Evolutionary conservation across 2,329 filamentous ascomycete genomes (phyloP), one percentile per base, ranked within the genome.

Genomic region (Fusarium haematococcum): DNA sequence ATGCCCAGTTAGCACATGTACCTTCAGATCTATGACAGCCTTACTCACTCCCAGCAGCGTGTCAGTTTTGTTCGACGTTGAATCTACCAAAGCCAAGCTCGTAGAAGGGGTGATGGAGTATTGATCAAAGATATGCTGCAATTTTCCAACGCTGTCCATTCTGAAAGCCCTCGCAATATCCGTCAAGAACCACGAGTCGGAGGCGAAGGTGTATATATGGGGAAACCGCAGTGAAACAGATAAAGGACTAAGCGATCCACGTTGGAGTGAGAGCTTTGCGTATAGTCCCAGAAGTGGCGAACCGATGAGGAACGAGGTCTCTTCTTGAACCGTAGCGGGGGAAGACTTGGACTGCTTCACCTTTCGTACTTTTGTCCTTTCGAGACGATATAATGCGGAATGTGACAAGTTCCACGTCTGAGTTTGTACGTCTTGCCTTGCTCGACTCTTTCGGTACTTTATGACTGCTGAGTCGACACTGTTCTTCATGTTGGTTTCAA

Each of bases 271-370:
- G 6, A 65, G 52, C 13, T 60, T 52, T 23, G 41, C 39, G 14
- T 65, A 60, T n/a, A 65, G 11, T 8, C 39, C 54, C 2, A 48
- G 52, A 27, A 65, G 54, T 13, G 52, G 37, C 9, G 63, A 65
- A 4, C 63, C 63, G 27, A 65, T 30, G n/a, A 65, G 52, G 18
- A 65, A 50, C 3, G 63, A 60, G n/a, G 52, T 37, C 9, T 65
- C 63, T 23, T 60, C 32, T 16, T 65, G 35, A 35, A 50, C 23
- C 1, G 39, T 48, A 30, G 18, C 10, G 1, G n/a, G 5, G 7
- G 23, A 23, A 32, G 16, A 32, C 39, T 65, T 27, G 6, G 18
- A 18, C 16, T 18, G 41, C 3, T 32, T 59, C 23, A 18, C 23
- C 23, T 45, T 65, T 48, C 35, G 52, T 45, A 39, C 54, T 23